Base-by-base conservation (phyloP, 2,329 filamentous ascomycete genomes). In the Lecanicillium sp. region DNA sequence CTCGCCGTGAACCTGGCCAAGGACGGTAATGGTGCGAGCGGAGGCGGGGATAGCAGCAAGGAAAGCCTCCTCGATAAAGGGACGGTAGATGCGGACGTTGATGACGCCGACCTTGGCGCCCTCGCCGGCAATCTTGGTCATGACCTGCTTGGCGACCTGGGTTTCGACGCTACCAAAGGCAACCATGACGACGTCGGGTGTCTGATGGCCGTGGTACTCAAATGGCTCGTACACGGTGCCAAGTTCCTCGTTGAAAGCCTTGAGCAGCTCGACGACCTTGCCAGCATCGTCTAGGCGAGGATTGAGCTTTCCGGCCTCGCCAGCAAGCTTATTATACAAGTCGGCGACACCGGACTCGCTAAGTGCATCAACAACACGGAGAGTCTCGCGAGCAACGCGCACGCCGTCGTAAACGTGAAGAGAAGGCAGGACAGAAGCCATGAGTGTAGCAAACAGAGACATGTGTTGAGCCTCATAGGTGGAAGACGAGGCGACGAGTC, bases 391-490 rank as follows among this genome's bases (percentile, higher is more conserved):
- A 39, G 84, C 84, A 45, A 90, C 80, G 42, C 78, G 82, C 41
- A 95, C 78, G 43, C 88, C 89, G 56, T 95, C 88, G 56, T 92
- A 94, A 49, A 88, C 78, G 59, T 95, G 88, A 19, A 95, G 71
- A 0, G 84, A 85, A n/a, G 88, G 88, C 19, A 90, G 59, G 12
- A 92, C 66, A 33, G 76, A 80, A 15, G 88, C 83, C 44, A 94
- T 68, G 17, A 94, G 65, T 4, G 87, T 95, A 1, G 88, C 78
- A 51, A 94, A 81, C n/a, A 95, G 66, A 7, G 88, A 77, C 83
- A 95, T 95, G 65, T 98, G 92, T 70, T 98, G 92, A 35, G 84
- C 75, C 67, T 98, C 92, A 50, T 94, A 89, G 20, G 85, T 80
- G 20, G 88, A 95, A 38, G 79, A 78, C 58, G 87, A 95, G 47